Base-by-base conservation (phyloP, 305 asterid species). In the Fraxinus baroniana region DNA sequence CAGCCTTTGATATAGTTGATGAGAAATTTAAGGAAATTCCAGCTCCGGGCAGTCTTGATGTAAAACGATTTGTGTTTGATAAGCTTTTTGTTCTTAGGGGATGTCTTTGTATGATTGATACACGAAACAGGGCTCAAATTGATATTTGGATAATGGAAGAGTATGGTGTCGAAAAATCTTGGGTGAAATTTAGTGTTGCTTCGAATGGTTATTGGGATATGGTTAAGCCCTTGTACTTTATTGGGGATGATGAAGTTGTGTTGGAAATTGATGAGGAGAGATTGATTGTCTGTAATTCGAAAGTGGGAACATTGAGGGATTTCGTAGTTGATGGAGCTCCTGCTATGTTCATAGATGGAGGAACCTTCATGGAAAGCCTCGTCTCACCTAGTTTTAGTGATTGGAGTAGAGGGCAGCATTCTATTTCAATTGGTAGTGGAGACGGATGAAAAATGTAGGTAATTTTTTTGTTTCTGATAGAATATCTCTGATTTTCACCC, bases 61-160 rank as follows among this genome's bases (percentile, higher is more conserved):
- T 1, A 20, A 41, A 8, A 4, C 79, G 81, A 36, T 86, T 86
- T 74, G 82, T 82, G 82, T 83, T 87, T 62, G 70, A 77, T 39
- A 77, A 71, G 28, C 85, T 88, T 36, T 78, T 77, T 81, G 87
- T 64, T 76, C 83, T 88, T 76, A 76, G 68, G 9, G 90, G 88
- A 0, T 86, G 87, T 79, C 86, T 89, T 44, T 86, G 89, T 80
- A 83, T 89, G 79, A 49, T 78, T 60, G 85, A 79, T 35, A 62
- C 71, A 18, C 12, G 6, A 1, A 24, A 26, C n/a, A 8, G 46
- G 7, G 75, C 20, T 20, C 20, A 46, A 46, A n/a, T 79, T 64
- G 88, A 85, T 81, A 30, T 88, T 83, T 88, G 89, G 91, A 26
- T 86, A 33, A 88, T 88, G 91, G 87, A 83, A 46, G 81, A 81